phyloP scores from a whole-genome alignment of 768 basidiomycete species.

The Lentinula sp. region DNA sequence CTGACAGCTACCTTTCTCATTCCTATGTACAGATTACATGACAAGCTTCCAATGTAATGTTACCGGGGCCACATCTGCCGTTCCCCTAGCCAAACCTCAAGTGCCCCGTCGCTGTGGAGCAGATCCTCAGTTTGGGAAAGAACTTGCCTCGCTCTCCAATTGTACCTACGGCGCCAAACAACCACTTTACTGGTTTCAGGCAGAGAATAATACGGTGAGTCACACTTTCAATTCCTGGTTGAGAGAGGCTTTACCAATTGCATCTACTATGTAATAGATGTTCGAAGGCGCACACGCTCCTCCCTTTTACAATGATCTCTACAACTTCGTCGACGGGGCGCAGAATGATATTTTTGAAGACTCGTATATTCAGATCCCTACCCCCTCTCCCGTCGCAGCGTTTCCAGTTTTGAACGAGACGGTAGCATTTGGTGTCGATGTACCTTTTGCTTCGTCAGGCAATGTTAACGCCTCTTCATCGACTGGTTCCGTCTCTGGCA shows the following conservation, averaged over 20 bases:
- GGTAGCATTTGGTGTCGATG: not conserved
- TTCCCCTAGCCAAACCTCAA: constrained; percentile 47
- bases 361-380: constrained; percentile 41
- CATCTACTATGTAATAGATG: constrained; percentile 33
- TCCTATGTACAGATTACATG: constrained; percentile 50
- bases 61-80: constrained; percentile 43
- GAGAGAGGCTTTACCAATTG: too few species aligned
- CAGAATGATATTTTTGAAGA: constrained; percentile 70
- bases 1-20: not conserved
- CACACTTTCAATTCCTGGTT: not conserved
- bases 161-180: constrained; percentile 71
- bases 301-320: constrained; percentile 62
- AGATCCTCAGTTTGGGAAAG: constrained; percentile 41
- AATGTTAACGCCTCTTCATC: not conserved
- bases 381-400: constrained; percentile 34
- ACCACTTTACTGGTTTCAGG: constrained; percentile 67
- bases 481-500: not conserved
- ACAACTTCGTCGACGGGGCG: constrained; percentile 67
- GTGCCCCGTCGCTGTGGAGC: constrained; percentile 62
- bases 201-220: constrained; percentile 55
- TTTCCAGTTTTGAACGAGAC: constrained; percentile 21
- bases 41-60: constrained; percentile 68
- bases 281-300: constrained; percentile 57
- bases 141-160: constrained; percentile 40
- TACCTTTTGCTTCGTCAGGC: not conserved